These are phyloP conservation scores for Verticillium alfalfae DNA, from an alignment of 2,329 filamentous ascomycete genomes.

Conservation along the genomic window DNA sequence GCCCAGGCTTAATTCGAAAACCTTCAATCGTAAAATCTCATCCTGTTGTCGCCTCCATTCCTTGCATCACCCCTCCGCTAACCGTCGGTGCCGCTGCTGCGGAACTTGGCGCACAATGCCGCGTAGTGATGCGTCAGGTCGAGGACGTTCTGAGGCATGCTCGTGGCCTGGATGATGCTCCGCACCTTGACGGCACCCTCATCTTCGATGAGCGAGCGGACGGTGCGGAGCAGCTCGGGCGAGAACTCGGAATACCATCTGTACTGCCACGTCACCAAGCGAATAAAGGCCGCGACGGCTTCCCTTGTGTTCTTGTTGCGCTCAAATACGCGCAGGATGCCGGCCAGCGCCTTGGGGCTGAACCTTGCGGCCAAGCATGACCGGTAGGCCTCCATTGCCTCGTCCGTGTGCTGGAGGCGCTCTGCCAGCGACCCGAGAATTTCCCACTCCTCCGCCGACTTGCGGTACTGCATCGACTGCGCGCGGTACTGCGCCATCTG, in stretches of 20 bases:
- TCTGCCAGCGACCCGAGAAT: slow-evolving; percentile 91
- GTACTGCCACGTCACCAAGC: slow-evolving; percentile 96
- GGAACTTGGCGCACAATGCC: slow-evolving; percentile 87
- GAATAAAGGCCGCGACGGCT: slow-evolving; percentile 78
- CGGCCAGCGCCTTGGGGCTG: slow-evolving; percentile 85
- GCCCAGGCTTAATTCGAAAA: not conserved
- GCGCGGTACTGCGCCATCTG: slow-evolving; percentile 95
- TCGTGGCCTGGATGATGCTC: slow-evolving; percentile 95
- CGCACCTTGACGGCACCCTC: slow-evolving; percentile 96
- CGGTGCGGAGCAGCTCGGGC: slow-evolving; percentile 78
- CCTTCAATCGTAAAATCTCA: not conserved
- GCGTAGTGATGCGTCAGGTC: slow-evolving; percentile 97
- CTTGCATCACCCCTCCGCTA: slow-evolving; percentile 32
- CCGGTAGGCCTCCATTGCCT: slow-evolving; percentile 89
- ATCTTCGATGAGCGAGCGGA: slow-evolving; percentile 91
- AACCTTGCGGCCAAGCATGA: slow-evolving; percentile 84
- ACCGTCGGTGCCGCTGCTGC: slow-evolving; percentile 86
- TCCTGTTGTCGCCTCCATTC: not conserved
- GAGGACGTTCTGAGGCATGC: slow-evolving; percentile 84
- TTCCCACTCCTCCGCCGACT: slow-evolving; percentile 96
- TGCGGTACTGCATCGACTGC: slow-evolving; percentile 92
- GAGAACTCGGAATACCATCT: slow-evolving; percentile 99
- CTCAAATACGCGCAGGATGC: slow-evolving; percentile 76
- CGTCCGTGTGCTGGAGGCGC: slow-evolving; percentile 84
- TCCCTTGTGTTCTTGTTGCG: slow-evolving; percentile 73